Evolutionary conservation across 2,329 filamentous ascomycete genomes (phyloP).

Genomic region (Emergomyces africanus): DNA sequence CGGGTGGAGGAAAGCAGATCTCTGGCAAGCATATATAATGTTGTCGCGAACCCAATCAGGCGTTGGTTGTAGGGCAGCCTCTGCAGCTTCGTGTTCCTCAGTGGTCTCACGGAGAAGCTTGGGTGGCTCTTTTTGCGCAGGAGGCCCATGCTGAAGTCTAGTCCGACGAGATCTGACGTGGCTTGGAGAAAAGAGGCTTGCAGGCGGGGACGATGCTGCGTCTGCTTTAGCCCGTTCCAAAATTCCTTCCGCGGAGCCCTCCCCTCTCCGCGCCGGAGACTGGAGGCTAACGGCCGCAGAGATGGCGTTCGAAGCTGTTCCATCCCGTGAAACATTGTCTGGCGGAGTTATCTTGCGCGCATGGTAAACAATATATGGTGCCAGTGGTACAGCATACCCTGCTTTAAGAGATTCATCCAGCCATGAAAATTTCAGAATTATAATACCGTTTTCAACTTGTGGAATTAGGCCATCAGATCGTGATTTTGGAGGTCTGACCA

Average conservation of each 20-base stretch:
- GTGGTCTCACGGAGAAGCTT: slow-evolving; percentile 57
- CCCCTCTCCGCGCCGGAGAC: slow-evolving; percentile 6
- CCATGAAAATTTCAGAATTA: slow-evolving; percentile 44
- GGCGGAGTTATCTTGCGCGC: slow-evolving; percentile 19
- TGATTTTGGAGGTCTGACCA: slow-evolving; percentile 7
- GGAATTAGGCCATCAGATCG: background rate
- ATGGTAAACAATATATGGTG: slow-evolving; percentile 40
- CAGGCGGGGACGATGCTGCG: slow-evolving; percentile 15
- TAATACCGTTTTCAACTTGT: slow-evolving; percentile 11
- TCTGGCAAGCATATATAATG: slow-evolving; percentile 65
- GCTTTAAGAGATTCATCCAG: slow-evolving; percentile 35
- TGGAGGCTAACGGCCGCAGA: slow-evolving; percentile 4
- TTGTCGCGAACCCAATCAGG: slow-evolving; percentile 57
- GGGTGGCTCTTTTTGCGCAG: slow-evolving; percentile 21
- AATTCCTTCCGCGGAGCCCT: slow-evolving; percentile 21
- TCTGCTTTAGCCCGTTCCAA: slow-evolving; percentile 43
- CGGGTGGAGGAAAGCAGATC: slow-evolving; percentile 54
- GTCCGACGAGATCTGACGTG: background rate
- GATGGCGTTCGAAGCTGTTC: slow-evolving; percentile 5
- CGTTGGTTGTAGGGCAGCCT: slow-evolving; percentile 47
- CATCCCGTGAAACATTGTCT: background rate
- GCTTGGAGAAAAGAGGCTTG: slow-evolving; percentile 3
- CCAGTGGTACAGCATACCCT: slow-evolving; percentile 32
- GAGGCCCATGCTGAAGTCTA: slow-evolving; percentile 8
- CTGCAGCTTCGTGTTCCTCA: slow-evolving; percentile 56